These are phyloP conservation scores for Spergularia bocconei DNA, from an alignment of 148 eudicot genomes.

Conservation along the genomic window DNA sequence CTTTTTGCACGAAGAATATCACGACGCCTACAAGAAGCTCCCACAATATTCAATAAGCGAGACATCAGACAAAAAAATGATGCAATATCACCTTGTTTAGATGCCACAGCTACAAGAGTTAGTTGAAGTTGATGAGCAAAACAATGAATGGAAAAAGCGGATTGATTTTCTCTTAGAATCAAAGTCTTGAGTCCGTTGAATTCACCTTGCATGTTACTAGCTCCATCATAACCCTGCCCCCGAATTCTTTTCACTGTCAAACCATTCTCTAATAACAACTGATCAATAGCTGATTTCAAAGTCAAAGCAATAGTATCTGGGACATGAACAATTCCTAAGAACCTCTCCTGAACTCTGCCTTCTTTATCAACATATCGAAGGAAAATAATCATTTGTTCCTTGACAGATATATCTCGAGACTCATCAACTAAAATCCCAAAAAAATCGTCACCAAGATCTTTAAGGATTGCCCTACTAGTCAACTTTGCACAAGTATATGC, in stretches of 20 bases:
- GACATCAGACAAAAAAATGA: not conserved
- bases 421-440: too few relatives aligned
- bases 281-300: not conserved
- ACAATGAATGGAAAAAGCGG: not conserved
- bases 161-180: not conserved
- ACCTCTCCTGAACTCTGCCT: too few relatives aligned
- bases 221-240: constrained; percentile 16
- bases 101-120: not conserved
- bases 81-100: constrained; percentile 2
- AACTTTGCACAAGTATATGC: too few relatives aligned
- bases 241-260: not conserved
- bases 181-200: constrained; percentile 6
- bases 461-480: too few relatives aligned
- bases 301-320: not conserved
- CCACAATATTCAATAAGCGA: not conserved
- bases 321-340: not conserved
- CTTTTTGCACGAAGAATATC: constrained; percentile 8
- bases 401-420: too few relatives aligned
- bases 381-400: too few relatives aligned
- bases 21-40: constrained; percentile 3
- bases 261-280: not conserved
- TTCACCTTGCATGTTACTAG: constrained; percentile 15
- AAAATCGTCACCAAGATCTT: too few relatives aligned
- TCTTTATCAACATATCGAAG: too few relatives aligned
- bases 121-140: constrained; percentile 9